phyloP scores from a whole-genome alignment of 306 rosid species.

The Carpinus viminea region DNA sequence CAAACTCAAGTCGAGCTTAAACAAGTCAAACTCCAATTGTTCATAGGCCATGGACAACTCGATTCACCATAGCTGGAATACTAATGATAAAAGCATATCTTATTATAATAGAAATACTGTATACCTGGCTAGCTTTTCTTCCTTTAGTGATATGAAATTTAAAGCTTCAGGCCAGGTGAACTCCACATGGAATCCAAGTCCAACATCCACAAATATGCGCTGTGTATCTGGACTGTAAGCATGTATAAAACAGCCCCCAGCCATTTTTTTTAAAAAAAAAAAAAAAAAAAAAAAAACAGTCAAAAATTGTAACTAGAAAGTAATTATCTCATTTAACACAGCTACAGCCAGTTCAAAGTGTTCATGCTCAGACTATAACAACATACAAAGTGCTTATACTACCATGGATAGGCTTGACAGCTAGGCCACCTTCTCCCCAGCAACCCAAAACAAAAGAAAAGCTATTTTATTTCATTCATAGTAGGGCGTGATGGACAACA shows the following conservation, averaged over 20 bases:
- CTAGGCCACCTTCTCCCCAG: not conserved
- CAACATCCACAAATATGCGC: conserved; percentile 78
- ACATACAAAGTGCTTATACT: not conserved
- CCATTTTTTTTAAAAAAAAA: too few species aligned
- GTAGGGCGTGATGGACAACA: not conserved
- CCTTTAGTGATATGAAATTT: conserved; percentile 64
- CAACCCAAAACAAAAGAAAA: not conserved
- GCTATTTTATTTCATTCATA: not conserved
- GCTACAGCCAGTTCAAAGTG: not conserved
- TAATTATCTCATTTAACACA: not conserved
- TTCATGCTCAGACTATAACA: not conserved
- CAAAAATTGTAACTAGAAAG: not conserved
- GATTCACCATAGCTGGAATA: not conserved
- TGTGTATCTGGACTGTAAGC: conserved; percentile 72
- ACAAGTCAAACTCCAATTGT: too few species aligned
- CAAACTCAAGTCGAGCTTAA: too few species aligned
- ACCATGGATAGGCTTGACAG: not conserved
- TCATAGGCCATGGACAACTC: too few species aligned
- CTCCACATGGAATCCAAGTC: conserved; percentile 94
- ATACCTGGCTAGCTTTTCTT: conserved; percentile 74
- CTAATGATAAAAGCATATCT: not conserved
- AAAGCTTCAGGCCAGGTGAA: conserved; percentile 94
- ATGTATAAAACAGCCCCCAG: not conserved
- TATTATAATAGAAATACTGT: not conserved
- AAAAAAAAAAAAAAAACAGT: not conserved